Conservation (phyloP, 148 eudicot species). For the Rhododendron griersonianum region DNA sequence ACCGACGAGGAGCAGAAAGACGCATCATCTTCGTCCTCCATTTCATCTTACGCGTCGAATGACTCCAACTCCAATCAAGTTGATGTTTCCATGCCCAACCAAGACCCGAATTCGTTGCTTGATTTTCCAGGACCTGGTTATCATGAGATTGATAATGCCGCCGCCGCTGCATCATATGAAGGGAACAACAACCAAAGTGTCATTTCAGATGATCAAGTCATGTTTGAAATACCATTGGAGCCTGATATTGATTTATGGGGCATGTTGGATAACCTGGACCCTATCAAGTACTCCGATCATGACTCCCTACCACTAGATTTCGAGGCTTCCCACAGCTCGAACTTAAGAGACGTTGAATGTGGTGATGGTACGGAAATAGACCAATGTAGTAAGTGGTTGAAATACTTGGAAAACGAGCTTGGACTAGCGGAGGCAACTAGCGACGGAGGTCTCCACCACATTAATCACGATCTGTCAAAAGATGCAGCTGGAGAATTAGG, state of each 20-base stretch:
- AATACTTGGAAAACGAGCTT: slow-evolving; percentile 38
- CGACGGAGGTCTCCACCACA: not conserved
- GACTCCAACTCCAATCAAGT: not conserved
- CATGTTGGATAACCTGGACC: slow-evolving; percentile 26
- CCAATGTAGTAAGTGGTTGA: slow-evolving; percentile 21
- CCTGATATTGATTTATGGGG: slow-evolving; percentile 31
- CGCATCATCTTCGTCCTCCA: slow-evolving; percentile 13
- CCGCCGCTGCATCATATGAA: not conserved
- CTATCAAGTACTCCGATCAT: not conserved
- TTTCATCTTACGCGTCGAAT: slow-evolving; percentile 4
- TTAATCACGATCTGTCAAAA: not conserved
- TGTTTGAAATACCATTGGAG: slow-evolving; percentile 23
- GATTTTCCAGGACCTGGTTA: not conserved
- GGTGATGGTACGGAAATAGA: not conserved
- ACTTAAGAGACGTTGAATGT: not conserved
- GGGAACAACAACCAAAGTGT: not conserved
- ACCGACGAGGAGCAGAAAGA: slow-evolving; percentile 8
- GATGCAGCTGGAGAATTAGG: not conserved
- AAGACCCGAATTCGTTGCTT: not conserved
- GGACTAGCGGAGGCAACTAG: slow-evolving; percentile 16
- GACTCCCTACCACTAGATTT: not conserved
- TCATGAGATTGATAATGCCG: not conserved
- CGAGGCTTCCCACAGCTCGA: slow-evolving; percentile 1
- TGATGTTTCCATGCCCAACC: not conserved
- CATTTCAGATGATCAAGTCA: slow-evolving; percentile 1